Conservation (phyloP, 1,284 basidiomycete species). For the Sporisorium graminicola region DNA sequence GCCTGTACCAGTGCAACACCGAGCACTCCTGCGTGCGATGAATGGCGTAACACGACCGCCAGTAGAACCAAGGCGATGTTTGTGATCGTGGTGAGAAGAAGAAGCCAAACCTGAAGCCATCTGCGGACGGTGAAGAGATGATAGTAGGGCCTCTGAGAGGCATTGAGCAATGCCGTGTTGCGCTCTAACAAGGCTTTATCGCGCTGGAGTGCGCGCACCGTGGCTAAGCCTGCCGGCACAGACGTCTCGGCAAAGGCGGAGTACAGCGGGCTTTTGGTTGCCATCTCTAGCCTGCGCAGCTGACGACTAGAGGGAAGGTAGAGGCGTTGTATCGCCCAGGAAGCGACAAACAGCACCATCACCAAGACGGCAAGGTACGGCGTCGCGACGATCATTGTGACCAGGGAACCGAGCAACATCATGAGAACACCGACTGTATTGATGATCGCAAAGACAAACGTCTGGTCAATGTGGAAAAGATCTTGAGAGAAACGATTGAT, state of each 20-base stretch:
- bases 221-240: slow-evolving; percentile 41
- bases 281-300: slow-evolving; percentile 54
- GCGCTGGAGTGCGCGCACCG: slow-evolving; percentile 43
- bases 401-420: slow-evolving; percentile 13
- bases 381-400: slow-evolving; percentile 44
- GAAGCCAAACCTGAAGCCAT: slow-evolving; percentile 53
- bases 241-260: slow-evolving; percentile 44
- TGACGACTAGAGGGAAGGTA: slow-evolving; percentile 52
- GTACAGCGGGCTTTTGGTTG: slow-evolving; percentile 50
- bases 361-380: slow-evolving; percentile 40
- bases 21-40: slow-evolving; percentile 48
- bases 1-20: slow-evolving; percentile 67
- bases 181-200: slow-evolving; percentile 28
- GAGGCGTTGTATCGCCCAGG: slow-evolving; percentile 35
- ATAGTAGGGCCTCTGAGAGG: slow-evolving; percentile 46
- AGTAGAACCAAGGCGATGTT: slow-evolving; percentile 47
- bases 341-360: slow-evolving; percentile 10
- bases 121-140: slow-evolving; percentile 44
- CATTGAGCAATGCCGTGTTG: slow-evolving; percentile 33
- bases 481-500: slow-evolving; percentile 58
- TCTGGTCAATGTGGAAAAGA: slow-evolving; percentile 48
- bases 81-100: slow-evolving; percentile 37
- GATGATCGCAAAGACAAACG: slow-evolving; percentile 18
- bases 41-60: slow-evolving; percentile 45
- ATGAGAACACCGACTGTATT: slow-evolving; percentile 19